These are phyloP conservation scores for Saccharomycopsis sp. DNA, from an alignment of 805 yeast genomes.

Conservation along the genomic window DNA sequence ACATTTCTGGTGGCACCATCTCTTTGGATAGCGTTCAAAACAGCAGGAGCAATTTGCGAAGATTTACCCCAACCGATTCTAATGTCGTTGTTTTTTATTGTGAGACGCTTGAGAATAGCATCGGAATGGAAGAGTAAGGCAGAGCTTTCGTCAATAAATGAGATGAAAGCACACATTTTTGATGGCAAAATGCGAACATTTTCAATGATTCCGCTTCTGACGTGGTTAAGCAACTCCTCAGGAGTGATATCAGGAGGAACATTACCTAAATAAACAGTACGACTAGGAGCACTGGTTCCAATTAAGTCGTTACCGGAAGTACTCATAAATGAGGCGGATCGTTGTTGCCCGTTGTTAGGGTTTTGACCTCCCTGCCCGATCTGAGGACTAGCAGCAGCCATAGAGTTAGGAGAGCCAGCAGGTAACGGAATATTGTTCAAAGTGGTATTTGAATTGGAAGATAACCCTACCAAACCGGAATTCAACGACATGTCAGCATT, in stretches of 20 bases:
- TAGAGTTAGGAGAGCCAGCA: constrained; percentile 11
- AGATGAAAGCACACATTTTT: constrained; percentile 83
- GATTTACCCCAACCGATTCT: constrained; percentile 93
- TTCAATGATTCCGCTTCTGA: constrained; percentile 85
- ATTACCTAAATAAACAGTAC: constrained; percentile 88
- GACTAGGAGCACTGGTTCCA: constrained; percentile 48
- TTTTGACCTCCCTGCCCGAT: neutral
- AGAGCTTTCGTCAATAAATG: constrained; percentile 82
- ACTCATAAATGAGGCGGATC: constrained; percentile 10
- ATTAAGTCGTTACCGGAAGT: constrained; percentile 19
- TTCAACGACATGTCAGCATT: constrained; percentile 9
- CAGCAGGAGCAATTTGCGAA: constrained; percentile 65
- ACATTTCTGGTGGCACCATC: constrained; percentile 94
- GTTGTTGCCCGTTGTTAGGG: neutral
- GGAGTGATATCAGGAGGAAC: constrained; percentile 77
- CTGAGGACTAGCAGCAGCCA: constrained; percentile 1
- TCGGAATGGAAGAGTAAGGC: constrained; percentile 92
- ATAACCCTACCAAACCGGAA: constrained; percentile 5
- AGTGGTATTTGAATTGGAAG: constrained; percentile 3
- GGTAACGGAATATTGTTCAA: constrained; percentile 3
- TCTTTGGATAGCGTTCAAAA: constrained; percentile 66
- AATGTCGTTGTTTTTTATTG: constrained; percentile 74
- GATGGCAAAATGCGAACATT: constrained; percentile 70
- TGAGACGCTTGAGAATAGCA: constrained; percentile 76
- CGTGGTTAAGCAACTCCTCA: constrained; percentile 80